Conservation (phyloP, 306 rosid species). For the Castanea crenata region DNA sequence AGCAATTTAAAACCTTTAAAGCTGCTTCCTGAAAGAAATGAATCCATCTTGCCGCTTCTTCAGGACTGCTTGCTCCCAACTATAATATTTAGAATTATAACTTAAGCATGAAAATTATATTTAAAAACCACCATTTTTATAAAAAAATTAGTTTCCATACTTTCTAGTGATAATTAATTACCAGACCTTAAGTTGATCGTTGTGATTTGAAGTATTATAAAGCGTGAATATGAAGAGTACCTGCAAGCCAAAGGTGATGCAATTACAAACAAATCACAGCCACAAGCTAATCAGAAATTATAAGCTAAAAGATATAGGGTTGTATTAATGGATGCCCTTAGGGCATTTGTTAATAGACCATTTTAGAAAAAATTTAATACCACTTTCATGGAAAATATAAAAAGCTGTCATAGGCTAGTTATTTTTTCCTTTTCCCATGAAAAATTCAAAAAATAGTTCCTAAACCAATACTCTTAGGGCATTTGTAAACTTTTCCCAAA, state of each 20-base stretch:
- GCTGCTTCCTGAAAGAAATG: constrained; percentile 69
- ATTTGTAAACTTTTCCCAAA: background rate
- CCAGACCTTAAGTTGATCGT: constrained; percentile 81
- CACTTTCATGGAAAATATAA: too few relatives aligned
- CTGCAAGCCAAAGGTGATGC: constrained; percentile 39
- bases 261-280: background rate
- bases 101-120: constrained; percentile 7
- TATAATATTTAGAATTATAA: constrained; percentile 20
- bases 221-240: constrained; percentile 65
- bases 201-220: constrained; percentile 62
- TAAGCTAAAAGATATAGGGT: background rate
- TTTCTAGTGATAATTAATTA: constrained; percentile 1
- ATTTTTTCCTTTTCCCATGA: too few relatives aligned
- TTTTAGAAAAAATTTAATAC: too few relatives aligned
- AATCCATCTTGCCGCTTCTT: constrained; percentile 91
- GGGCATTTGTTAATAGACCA: too few relatives aligned
- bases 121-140: constrained; percentile 7
- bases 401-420: too few relatives aligned
- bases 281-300: background rate
- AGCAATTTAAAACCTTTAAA: constrained; percentile 52
- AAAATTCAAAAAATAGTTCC: too few relatives aligned
- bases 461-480: too few relatives aligned
- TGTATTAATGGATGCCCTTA: too few relatives aligned
- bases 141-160: background rate
- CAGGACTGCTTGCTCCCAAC: constrained; percentile 89